Percentiles rank a stretch among this genome's conserved stretches.
phyloP scores from a whole-genome alignment of 2,329 filamentous ascomycete genomes.

The Monilinia vaccinii-corymbosi region DNA sequence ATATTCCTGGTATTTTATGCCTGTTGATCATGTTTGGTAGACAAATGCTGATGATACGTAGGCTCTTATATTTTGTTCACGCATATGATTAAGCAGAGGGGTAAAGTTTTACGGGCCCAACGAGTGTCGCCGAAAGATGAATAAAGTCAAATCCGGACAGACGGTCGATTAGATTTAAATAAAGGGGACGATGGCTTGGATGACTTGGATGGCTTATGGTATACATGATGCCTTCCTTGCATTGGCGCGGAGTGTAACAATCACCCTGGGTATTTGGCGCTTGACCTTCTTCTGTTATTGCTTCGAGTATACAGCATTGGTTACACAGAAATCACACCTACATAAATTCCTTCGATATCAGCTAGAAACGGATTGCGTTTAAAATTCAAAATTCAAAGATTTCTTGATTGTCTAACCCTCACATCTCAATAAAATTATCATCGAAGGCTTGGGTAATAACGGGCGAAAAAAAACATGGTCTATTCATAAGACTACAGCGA shows the following conservation, averaged over 20 bases:
- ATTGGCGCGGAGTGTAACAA: background rate
- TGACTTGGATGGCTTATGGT: background rate
- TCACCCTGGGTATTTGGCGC: background rate
- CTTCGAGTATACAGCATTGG: background rate
- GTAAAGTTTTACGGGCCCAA: constrained; percentile 63
- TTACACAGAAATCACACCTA: background rate
- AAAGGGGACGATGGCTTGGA: background rate
- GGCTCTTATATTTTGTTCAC: constrained; percentile 74
- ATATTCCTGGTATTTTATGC: constrained; percentile 62
- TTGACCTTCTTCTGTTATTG: background rate
- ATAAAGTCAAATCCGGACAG: constrained; percentile 5
- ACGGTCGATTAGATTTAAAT: background rate
- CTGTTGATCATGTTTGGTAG: background rate
- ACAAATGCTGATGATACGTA: constrained; percentile 16
- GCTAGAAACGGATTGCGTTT: background rate
- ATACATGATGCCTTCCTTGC: background rate
- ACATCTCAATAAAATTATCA: background rate
- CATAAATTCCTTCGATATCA: background rate
- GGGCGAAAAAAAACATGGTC: constrained; percentile 17
- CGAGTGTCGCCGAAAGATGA: constrained; percentile 32
- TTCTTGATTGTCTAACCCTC: background rate
- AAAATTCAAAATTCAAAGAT: background rate
- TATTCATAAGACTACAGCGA: constrained; percentile 26
- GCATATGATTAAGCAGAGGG: constrained; percentile 88
- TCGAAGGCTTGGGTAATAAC: background rate